Conservation (phyloP, 345 rosid genomes). For the Trapa bicornis region DNA sequence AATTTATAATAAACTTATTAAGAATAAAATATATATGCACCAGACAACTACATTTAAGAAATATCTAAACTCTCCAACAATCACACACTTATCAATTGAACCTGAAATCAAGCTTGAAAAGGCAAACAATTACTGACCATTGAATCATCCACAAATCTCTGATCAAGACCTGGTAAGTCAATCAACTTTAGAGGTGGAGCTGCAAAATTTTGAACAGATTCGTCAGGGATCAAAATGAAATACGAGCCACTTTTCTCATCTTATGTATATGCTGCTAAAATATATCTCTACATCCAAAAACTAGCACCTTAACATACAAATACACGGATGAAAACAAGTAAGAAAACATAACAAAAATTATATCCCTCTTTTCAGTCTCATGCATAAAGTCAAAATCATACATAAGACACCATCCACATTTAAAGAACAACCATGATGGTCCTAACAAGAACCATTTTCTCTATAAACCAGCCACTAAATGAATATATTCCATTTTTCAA, state of each 20-base stretch:
- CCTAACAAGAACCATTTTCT: background rate
- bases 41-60: background rate
- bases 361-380: no score
- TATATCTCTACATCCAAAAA: no score
- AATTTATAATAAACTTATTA: background rate
- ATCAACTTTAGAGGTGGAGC: conserved; percentile 94
- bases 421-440: no score
- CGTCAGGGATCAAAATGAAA: conserved; percentile 4
- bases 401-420: no score
- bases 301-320: no score
- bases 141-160: conserved; percentile 75
- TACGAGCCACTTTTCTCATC: background rate
- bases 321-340: no score
- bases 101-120: background rate
- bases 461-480: background rate
- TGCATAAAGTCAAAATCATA: no score
- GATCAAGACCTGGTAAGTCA: conserved; percentile 97
- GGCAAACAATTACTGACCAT: conserved; percentile 36
- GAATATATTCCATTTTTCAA: no score
- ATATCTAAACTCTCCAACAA: background rate
- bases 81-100: background rate
- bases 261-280: background rate
- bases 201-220: conserved; percentile 17
- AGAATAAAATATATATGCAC: background rate
- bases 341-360: no score